Evolutionary conservation across 2,329 filamentous ascomycete genomes (phyloP).

Genomic region (Fusarium decemcellulare): DNA sequence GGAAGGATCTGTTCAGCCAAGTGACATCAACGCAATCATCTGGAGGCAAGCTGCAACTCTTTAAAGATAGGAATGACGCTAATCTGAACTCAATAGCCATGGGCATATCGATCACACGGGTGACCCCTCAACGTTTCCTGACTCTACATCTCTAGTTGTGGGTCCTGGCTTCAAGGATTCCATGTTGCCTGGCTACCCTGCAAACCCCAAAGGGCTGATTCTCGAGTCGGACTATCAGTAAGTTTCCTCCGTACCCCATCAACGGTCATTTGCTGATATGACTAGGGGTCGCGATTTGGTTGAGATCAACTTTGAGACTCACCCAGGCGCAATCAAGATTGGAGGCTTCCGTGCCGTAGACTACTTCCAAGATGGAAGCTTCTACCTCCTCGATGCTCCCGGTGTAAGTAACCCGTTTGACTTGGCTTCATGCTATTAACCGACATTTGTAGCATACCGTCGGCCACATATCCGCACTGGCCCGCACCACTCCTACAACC

Average conservation of each 20-base stretch:
- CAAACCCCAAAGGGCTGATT: not conserved
- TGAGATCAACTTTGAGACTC: slow-evolving; percentile 24
- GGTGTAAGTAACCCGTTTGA: slow-evolving; percentile 1
- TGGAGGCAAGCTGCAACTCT: slow-evolving; percentile 24
- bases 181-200: slow-evolving; percentile 32
- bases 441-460: slow-evolving; percentile 11
- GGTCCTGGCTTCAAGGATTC: slow-evolving; percentile 30
- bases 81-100: not conserved
- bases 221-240: slow-evolving; percentile 30
- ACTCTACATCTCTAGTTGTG: slow-evolving; percentile 24
- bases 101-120: slow-evolving; percentile 35
- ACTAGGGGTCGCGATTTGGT: slow-evolving; percentile 12
- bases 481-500: slow-evolving; percentile 17
- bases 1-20: not conserved
- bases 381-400: slow-evolving; percentile 31
- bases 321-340: not conserved
- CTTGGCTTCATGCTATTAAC: not conserved
- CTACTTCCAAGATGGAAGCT: slow-evolving; percentile 33
- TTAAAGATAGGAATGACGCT: too few relatives aligned
- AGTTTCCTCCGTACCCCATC: accelerated
- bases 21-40: slow-evolving; percentile 23
- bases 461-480: slow-evolving; percentile 27
- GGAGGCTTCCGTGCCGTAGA: slow-evolving; percentile 26
- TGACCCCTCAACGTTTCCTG: slow-evolving; percentile 30
- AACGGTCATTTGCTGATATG: accelerated